Base-by-base conservation (phyloP, 345 rosid genomes). In the Eucalyptus virginea region DNA sequence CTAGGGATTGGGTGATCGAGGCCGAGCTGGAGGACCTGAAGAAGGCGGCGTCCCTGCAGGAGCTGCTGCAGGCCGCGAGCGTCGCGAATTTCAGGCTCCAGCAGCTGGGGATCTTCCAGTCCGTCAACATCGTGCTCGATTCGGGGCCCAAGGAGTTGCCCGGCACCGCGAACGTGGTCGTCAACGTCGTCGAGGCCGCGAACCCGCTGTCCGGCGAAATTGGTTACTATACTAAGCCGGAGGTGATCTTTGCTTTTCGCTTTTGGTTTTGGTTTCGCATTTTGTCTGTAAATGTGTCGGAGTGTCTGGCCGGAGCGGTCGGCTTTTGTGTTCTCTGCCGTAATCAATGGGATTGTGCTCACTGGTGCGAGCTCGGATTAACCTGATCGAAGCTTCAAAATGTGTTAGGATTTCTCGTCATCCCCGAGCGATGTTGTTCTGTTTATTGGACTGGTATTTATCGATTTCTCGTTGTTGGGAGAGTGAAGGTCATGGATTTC, bases 71-170 rank as follows among this genome's bases (percentile, higher is more conserved):
- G 90, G 99, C 94, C 3, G 94, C 98, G 37, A 92, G 91, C 88
- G 87, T 90, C 58, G 97, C 94, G 48, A 96, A 93, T 91, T 94
- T 93, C 88, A 92, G 94, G 92, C 92, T 98, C 81, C 94, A 93
- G 86, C 94, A 93, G 80, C 95, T 97, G 7, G 99, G 94, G 54
- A 92, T 95, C 86, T 98, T 98, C 37, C 97, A 97, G 91, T 96
- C 99, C 45, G 97, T 96, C 16, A 96, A 88, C 88, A 95, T 98
- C 37, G 96, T 95, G 62, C 97, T 96, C 88, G 99, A 97, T 91
- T 92, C 98, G 11, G 99, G 99, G 30, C 99, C 99, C 23, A 94
- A 93, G 16, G 99, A 98, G 94, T 95, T 98, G 24, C 96, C 99
- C 17, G 99, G 96, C 21, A 96, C 99, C 7, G 94, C 97, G 32